Evolutionary conservation across 192 early-diverging fungal genomes (phyloP).

Genomic region (Coemansia nantahalensis): DNA sequence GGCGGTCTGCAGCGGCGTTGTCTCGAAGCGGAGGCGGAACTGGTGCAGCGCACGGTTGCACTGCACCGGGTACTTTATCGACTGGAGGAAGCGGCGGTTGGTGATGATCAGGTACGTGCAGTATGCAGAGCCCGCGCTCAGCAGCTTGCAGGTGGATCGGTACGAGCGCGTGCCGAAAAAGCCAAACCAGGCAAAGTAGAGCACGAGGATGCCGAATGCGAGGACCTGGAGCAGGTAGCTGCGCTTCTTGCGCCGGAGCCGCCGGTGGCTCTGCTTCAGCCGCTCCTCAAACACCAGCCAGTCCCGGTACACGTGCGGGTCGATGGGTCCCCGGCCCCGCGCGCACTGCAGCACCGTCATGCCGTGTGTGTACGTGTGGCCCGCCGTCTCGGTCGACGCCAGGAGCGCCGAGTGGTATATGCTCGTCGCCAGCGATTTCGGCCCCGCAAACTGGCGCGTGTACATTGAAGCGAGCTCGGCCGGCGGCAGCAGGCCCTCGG

Average conservation of each 20-base stretch:
- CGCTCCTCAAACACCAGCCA: slow-evolving; percentile 80
- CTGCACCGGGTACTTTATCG: slow-evolving; percentile 47
- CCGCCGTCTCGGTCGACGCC: slow-evolving; percentile 20
- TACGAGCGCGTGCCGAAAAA: slow-evolving; percentile 44
- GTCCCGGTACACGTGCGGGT: slow-evolving; percentile 64
- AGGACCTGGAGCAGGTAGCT: slow-evolving; percentile 60
- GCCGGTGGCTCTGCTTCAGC: slow-evolving; percentile 68
- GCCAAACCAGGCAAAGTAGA: slow-evolving; percentile 55
- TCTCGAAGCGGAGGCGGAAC: slow-evolving; percentile 50
- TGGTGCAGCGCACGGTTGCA: slow-evolving; percentile 55
- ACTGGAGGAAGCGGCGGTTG: slow-evolving; percentile 48
- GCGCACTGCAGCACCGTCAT: slow-evolving; percentile 41
- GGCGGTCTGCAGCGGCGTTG: slow-evolving; percentile 28
- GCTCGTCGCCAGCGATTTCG: slow-evolving; percentile 27
- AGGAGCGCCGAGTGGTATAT: slow-evolving; percentile 37
- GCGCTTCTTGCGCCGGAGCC: slow-evolving; percentile 63
- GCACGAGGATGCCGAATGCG: slow-evolving; percentile 43
- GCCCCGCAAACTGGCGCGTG: slow-evolving; percentile 44
- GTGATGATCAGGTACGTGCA: slow-evolving; percentile 53
- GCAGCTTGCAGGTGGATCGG: slow-evolving; percentile 46
- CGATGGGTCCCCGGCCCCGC: slow-evolving; percentile 32
- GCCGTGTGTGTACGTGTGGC: slow-evolving; percentile 43
- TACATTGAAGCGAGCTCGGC: slow-evolving; percentile 50
- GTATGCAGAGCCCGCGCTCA: slow-evolving; percentile 51
- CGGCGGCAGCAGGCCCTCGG: slow-evolving; percentile 20